Evolutionary conservation across 179 eudicot species (phyloP).

Genomic region (Carnegiea gigantea): DNA sequence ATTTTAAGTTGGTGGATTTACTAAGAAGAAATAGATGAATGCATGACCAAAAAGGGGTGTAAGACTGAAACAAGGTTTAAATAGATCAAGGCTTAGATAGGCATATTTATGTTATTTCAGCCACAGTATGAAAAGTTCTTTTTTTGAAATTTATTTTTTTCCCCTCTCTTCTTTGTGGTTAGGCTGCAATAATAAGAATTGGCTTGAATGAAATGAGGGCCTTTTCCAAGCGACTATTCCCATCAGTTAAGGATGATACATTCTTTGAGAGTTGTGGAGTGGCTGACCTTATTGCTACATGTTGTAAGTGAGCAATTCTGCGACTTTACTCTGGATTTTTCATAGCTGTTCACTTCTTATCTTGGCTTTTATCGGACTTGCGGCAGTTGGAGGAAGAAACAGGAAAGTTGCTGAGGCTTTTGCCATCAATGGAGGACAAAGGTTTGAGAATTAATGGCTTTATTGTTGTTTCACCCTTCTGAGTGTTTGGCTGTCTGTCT

Average conservation of each 20-base stretch:
- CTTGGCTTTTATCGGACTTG: conserved; percentile 15
- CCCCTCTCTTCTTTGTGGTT: conserved; percentile 5
- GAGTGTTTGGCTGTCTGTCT: not conserved
- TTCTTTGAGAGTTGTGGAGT: conserved; percentile 99
- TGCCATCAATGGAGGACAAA: conserved; percentile 77
- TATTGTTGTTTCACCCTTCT: not conserved
- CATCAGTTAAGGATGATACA: conserved; percentile 80
- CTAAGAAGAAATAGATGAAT: not conserved
- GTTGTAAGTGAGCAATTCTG: conserved; percentile 52
- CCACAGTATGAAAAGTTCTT: not conserved
- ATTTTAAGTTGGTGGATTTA: not conserved
- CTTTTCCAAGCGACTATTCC: conserved; percentile 78
- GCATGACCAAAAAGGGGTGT: not conserved
- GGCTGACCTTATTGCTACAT: conserved; percentile 92
- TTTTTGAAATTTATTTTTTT: not conserved
- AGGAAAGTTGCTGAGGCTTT: conserved; percentile 95
- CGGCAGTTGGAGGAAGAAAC: conserved; percentile 92
- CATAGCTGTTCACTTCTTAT: not conserved
- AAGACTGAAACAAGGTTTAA: not conserved
- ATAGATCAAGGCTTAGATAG: not conserved
- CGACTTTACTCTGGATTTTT: conserved; percentile 3
- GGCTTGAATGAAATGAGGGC: conserved; percentile 98
- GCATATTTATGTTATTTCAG: not conserved
- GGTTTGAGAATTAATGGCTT: conserved; percentile 32
- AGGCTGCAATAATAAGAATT: conserved; percentile 99